Percentiles rank a stretch among this genome's conserved stretches.
These are phyloP conservation scores for Anastatica hierochuntica DNA, from an alignment of 345 rosid genomes.

Conservation along the genomic window DNA sequence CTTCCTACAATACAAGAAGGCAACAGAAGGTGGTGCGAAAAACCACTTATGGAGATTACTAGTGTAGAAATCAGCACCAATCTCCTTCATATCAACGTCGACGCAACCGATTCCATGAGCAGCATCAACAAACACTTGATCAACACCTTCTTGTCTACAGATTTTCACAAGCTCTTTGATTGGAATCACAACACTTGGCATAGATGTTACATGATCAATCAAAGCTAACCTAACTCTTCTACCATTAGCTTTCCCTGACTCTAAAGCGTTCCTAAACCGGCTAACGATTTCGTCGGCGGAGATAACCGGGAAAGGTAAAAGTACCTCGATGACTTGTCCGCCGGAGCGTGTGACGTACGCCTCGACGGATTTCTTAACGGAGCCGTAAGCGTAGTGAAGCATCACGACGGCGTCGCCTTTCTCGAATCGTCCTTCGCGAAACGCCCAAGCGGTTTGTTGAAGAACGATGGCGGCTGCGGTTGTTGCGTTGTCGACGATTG, in stretches of 20 bases:
- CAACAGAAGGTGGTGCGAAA: constrained; percentile 86
- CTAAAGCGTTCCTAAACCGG: constrained; percentile 53
- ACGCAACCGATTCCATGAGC: constrained; percentile 92
- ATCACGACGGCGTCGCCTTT: constrained; percentile 70
- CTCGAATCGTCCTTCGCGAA: constrained; percentile 49
- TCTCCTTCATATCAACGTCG: constrained; percentile 73
- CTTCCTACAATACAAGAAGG: constrained; percentile 69
- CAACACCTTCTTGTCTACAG: constrained; percentile 84
- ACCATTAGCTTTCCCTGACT: constrained; percentile 55
- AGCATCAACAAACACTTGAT: constrained; percentile 83
- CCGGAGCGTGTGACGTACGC: constrained; percentile 86
- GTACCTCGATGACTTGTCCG: constrained; percentile 74
- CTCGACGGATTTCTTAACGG: constrained; percentile 81
- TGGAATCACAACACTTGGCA: constrained; percentile 86
- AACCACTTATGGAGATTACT: constrained; percentile 93
- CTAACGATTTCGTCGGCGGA: constrained; percentile 50
- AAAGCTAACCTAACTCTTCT: constrained; percentile 69
- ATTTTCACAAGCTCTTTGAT: constrained; percentile 67
- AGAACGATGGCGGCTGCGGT: constrained; percentile 84
- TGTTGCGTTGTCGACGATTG: constrained; percentile 91
- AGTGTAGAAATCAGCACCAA: constrained; percentile 87
- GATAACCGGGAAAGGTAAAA: constrained; percentile 68
- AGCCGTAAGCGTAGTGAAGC: constrained; percentile 80
- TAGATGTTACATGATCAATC: constrained; percentile 87
- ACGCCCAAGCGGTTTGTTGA: constrained; percentile 61